Conservation (phyloP, 2,329 filamentous ascomycete genomes). For the Teratosphaeria nubilosa region DNA sequence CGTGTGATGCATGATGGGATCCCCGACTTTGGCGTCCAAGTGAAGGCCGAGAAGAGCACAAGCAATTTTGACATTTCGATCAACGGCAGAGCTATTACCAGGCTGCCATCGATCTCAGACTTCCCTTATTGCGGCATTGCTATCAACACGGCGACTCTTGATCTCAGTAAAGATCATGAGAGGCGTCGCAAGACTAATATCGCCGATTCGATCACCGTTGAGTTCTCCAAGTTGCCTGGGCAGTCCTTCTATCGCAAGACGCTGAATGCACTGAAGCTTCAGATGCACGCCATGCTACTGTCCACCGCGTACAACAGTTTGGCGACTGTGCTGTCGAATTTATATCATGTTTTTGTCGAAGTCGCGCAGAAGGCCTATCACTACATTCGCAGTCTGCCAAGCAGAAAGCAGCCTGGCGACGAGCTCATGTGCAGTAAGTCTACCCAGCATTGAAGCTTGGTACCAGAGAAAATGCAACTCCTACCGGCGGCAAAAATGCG, state of each 20-base stretch:
- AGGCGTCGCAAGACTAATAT: slow-evolving; percentile 43
- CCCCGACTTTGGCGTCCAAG: slow-evolving; percentile 66
- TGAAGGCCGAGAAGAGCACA: slow-evolving; percentile 70
- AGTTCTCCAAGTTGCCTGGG: slow-evolving; percentile 61
- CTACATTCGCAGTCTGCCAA: slow-evolving; percentile 51
- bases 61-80: slow-evolving; percentile 67
- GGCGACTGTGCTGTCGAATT: slow-evolving; percentile 59
- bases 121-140: slow-evolving; percentile 85
- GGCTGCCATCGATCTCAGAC: slow-evolving; percentile 25
- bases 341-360: slow-evolving; percentile 65
- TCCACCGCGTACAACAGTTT: slow-evolving; percentile 69
- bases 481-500: too few species aligned
- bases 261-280: slow-evolving; percentile 66
- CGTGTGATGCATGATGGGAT: slow-evolving; percentile 70
- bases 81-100: slow-evolving; percentile 43
- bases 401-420: slow-evolving; percentile 45
- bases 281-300: slow-evolving; percentile 74
- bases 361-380: slow-evolving; percentile 64
- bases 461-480: too few species aligned
- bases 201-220: slow-evolving; percentile 67
- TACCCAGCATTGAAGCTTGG: not conserved
- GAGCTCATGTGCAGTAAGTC: slow-evolving; percentile 51
- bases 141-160: slow-evolving; percentile 65
- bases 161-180: slow-evolving; percentile 60
- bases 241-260: slow-evolving; percentile 72